A percentile compares a stretch with the other conserved stretches of the same genome.
Conservation (phyloP, 2,329 filamentous ascomycete species). For the Drechslerella stenobrocha region DNA sequence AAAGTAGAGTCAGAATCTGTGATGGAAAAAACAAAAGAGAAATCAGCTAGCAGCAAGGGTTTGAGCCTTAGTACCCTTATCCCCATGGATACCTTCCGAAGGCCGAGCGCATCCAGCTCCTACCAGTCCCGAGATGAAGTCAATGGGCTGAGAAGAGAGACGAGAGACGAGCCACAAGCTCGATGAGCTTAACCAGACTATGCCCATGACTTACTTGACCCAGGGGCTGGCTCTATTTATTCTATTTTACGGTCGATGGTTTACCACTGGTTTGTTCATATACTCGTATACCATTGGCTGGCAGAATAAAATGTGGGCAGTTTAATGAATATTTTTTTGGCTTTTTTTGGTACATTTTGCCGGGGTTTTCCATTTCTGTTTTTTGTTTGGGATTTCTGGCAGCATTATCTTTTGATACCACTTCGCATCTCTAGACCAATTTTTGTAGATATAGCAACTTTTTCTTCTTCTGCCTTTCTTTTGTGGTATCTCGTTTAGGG, state of each 20-base stretch:
- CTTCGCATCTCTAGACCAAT: too few species aligned
- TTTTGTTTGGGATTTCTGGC: too few species aligned
- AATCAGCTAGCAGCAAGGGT: constrained; percentile 17
- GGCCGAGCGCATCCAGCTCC: constrained; percentile 38
- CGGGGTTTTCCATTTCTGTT: too few species aligned
- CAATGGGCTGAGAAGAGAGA: constrained; percentile 31
- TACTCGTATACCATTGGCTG: background rate
- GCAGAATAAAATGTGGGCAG: too few species aligned
- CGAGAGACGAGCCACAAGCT: constrained; percentile 35
- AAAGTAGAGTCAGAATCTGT: constrained; percentile 25
- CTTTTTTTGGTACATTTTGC: too few species aligned
- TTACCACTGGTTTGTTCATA: background rate
- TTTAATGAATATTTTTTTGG: too few species aligned
- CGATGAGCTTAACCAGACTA: constrained; percentile 1
- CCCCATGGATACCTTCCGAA: constrained; percentile 38
- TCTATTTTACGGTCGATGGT: background rate
- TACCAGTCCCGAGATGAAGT: constrained; percentile 39
- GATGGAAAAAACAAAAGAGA: constrained; percentile 18
- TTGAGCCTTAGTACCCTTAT: constrained; percentile 44
- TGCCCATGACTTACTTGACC: too few species aligned
- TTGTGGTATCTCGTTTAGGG: too few species aligned
- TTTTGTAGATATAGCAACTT: too few species aligned
- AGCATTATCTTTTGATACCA: too few species aligned
- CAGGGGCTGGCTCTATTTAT: too few species aligned
- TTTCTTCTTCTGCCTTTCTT: too few species aligned